Evolutionary conservation across 768 basidiomycete species (phyloP).

Genomic region (Bullera alba): DNA sequence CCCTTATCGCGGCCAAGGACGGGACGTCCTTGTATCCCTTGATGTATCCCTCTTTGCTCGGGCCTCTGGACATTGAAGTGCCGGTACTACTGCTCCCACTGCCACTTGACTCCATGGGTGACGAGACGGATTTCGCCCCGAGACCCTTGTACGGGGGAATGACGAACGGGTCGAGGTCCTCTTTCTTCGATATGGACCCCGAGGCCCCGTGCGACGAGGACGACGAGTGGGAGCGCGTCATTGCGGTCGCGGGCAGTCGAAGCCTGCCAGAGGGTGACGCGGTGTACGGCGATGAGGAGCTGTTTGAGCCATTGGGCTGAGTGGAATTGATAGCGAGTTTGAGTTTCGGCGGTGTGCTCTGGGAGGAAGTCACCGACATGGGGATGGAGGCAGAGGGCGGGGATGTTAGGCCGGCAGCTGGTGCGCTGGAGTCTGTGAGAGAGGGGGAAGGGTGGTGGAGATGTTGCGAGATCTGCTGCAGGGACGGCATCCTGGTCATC

Average conservation of each 20-base stretch:
- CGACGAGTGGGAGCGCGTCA: constrained; percentile 23
- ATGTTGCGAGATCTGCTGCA: constrained; percentile 22
- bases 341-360: constrained; percentile 4
- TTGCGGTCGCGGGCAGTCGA: constrained; percentile 29
- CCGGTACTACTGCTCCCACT: background rate
- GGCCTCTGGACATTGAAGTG: constrained; percentile 2
- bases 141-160: background rate
- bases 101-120: background rate
- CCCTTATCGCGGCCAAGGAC: constrained; percentile 27
- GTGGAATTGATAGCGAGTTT: constrained; percentile 5
- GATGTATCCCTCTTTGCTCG: constrained; percentile 18
- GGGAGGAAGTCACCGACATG: background rate
- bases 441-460: constrained; percentile 6
- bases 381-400: constrained; percentile 4
- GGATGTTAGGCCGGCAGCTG: constrained; percentile 6
- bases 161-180: background rate
- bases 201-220: background rate
- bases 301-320: background rate
- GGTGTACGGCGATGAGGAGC: background rate
- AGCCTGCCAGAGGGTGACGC: constrained; percentile 15
- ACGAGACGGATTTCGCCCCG: background rate
- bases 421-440: background rate
- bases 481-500: constrained; percentile 31
- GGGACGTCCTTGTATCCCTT: constrained; percentile 36
- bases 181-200: background rate